Percentiles rank a stretch among this genome's conserved stretches.
phyloP scores from a whole-genome alignment of 495 filamentous ascomycete genomes.

The Pseudevernia furfuracea region DNA sequence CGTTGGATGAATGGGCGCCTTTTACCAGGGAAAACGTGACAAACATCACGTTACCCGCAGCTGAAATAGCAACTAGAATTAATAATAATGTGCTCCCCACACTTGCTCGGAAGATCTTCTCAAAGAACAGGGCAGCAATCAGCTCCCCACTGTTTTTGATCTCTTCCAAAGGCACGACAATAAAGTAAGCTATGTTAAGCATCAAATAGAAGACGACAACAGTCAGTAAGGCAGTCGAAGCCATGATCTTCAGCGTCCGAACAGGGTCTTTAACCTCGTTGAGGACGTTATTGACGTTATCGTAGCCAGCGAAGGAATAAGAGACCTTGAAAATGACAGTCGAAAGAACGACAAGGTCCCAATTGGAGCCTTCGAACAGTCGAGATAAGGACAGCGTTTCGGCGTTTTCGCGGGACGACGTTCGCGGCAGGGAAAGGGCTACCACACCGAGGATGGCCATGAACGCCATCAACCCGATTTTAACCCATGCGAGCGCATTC shows the following conservation, averaged over 20 bases:
- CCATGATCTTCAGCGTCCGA: conserved; percentile 56
- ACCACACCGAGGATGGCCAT: conserved; percentile 56
- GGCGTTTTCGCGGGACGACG: conserved; percentile 18
- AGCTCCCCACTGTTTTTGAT: conserved; percentile 60
- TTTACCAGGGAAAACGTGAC: conserved; percentile 58
- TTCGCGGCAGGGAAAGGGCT: conserved; percentile 24
- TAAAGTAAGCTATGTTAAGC: conserved; percentile 63
- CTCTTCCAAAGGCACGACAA: conserved; percentile 59
- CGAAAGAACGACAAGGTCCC: conserved; percentile 48
- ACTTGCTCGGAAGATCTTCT: conserved; percentile 50
- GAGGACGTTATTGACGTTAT: conserved; percentile 68
- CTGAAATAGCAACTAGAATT: conserved; percentile 58
- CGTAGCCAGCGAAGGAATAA: conserved; percentile 62
- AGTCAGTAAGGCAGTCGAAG: conserved; percentile 52
- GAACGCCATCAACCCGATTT: conserved; percentile 58
- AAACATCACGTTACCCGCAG: conserved; percentile 70
- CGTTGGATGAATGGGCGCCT: conserved; percentile 6
- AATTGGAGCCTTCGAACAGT: conserved; percentile 48
- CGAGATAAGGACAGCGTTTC: conserved; percentile 31
- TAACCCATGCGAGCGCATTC: conserved; percentile 59
- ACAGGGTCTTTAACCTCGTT: conserved; percentile 67
- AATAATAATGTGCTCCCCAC: conserved; percentile 53
- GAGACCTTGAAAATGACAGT: conserved; percentile 66
- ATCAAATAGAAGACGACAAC: conserved; percentile 57
- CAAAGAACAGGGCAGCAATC: conserved; percentile 61